phyloP scores from a whole-genome alignment of 1,284 basidiomycete species.

The Amylostereum chailletii region DNA sequence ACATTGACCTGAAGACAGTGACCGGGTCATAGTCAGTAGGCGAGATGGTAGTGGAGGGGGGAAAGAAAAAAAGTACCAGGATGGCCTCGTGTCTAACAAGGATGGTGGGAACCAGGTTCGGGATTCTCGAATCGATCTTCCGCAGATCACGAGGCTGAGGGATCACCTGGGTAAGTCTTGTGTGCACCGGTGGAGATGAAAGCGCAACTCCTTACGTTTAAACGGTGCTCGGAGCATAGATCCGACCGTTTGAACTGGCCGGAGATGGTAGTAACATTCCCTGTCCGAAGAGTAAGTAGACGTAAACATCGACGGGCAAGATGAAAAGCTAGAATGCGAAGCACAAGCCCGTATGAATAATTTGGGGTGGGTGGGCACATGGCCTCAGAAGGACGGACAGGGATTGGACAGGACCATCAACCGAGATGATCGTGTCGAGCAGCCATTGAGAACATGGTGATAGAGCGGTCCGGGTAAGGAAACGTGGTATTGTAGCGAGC shows the following conservation, averaged over 20 bases:
- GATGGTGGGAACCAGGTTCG: constrained; percentile 92
- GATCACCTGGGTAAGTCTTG: constrained; percentile 9
- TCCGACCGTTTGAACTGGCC: constrained; percentile 88
- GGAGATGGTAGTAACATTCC: constrained; percentile 83
- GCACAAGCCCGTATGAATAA: background rate
- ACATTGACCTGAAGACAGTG: constrained; percentile 66
- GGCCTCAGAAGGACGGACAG: constrained; percentile 6
- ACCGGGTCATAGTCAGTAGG: constrained; percentile 6
- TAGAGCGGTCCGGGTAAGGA: too few species aligned
- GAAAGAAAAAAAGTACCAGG: constrained; percentile 42
- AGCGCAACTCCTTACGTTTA: constrained; percentile 54
- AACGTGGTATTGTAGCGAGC: constrained; percentile 2
- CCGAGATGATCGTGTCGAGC: background rate
- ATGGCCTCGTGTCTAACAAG: constrained; percentile 84
- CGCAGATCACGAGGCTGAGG: constrained; percentile 87
- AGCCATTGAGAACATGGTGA: background rate
- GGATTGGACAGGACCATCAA: background rate
- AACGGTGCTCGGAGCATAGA: constrained; percentile 78
- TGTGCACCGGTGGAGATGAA: background rate
- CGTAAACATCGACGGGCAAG: constrained; percentile 18
- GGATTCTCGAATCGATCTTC: constrained; percentile 92
- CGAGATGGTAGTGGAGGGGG: background rate
- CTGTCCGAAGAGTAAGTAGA: constrained; percentile 27
- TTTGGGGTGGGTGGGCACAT: constrained; percentile 3
- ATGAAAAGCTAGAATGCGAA: constrained; percentile 3